Conservation (phyloP, 2,329 filamentous ascomycete genomes). For the Paracoccidioides brasiliensis region DNA sequence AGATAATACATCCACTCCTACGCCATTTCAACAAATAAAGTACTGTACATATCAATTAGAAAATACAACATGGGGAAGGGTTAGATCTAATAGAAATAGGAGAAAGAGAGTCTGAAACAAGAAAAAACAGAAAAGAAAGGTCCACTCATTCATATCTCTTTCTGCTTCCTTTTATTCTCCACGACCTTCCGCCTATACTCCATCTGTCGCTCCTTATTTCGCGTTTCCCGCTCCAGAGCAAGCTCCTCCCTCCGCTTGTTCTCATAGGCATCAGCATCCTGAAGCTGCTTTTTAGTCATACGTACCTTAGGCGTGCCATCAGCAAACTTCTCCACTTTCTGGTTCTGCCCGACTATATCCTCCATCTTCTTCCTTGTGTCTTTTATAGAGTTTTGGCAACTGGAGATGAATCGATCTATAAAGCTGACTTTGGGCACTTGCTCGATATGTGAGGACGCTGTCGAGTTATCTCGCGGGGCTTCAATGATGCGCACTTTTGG, state of each 20-base stretch:
- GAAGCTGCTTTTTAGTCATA: constrained; percentile 21
- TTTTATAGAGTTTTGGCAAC: constrained; percentile 16
- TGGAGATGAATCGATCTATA: constrained; percentile 26
- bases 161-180: constrained; percentile 2
- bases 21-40: neutral
- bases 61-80: neutral
- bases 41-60: neutral
- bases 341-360: constrained; percentile 15
- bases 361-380: constrained; percentile 15
- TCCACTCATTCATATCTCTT: neutral
- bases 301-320: constrained; percentile 15
- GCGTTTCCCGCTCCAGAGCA: constrained; percentile 21
- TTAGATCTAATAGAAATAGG: neutral
- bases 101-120: neutral
- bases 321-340: constrained; percentile 13
- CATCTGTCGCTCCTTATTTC: constrained; percentile 13
- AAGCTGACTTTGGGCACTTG: constrained; percentile 13
- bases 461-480: constrained; percentile 7
- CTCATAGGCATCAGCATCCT: constrained; percentile 20
- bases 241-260: constrained; percentile 17
- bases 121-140: neutral
- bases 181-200: constrained; percentile 6
- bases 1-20: neutral
- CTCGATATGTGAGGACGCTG: constrained; percentile 4
- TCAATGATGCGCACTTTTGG: constrained; percentile 1